Conservation (phyloP, 305 asterid species). For the Coffea humblotiana region DNA sequence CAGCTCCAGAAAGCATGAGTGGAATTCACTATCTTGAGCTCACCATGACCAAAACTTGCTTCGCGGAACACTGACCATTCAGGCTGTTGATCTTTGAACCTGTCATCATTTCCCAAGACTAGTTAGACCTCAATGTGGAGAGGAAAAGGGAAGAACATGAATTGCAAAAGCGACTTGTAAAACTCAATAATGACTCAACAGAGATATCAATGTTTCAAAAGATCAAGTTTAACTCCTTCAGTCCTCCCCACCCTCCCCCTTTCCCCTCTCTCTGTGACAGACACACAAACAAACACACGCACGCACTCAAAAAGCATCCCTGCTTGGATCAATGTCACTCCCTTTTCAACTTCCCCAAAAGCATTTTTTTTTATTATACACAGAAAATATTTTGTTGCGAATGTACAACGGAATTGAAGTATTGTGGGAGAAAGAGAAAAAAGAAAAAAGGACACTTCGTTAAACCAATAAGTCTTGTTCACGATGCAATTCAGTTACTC, state of each 20-base stretch:
- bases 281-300: background rate
- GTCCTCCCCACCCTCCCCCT: background rate
- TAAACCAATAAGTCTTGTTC: background rate
- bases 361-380: too few species aligned
- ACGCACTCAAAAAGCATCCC: background rate
- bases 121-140: background rate
- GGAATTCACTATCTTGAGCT: slow-evolving; percentile 52
- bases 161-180: background rate
- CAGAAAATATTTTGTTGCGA: background rate
- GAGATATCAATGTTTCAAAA: background rate
- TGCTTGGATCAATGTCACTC: background rate
- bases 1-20: slow-evolving; percentile 82
- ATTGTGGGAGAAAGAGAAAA: background rate
- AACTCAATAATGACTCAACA: background rate
- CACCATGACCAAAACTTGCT: slow-evolving; percentile 96
- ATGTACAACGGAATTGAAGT: background rate
- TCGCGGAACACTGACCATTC: slow-evolving; percentile 82
- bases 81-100: slow-evolving; percentile 55
- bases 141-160: background rate
- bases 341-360: slow-evolving; percentile 1
- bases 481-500: background rate
- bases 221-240: background rate
- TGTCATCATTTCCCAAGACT: slow-evolving; percentile 24
- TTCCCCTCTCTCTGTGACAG: background rate
- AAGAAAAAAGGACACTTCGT: background rate